A percentile compares a stretch with the other conserved stretches of the same genome.
phyloP scores from a whole-genome alignment of 2,329 filamentous ascomycete genomes.

The Metarhizium rileyi region DNA sequence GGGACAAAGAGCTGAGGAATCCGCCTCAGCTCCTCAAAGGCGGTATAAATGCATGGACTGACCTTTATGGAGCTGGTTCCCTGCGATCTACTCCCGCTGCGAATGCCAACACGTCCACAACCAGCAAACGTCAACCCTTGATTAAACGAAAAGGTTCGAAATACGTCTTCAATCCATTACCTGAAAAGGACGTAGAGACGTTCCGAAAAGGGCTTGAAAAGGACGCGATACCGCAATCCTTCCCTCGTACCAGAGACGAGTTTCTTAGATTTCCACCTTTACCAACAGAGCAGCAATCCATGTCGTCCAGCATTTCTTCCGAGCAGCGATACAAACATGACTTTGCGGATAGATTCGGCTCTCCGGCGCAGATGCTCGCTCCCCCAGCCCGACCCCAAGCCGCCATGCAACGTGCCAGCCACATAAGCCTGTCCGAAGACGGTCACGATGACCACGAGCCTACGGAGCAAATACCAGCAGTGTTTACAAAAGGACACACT shows the following conservation, averaged over 20 bases:
- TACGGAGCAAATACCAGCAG: constrained; percentile 17
- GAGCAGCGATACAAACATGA: constrained; percentile 18
- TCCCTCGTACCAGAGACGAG: constrained; percentile 67
- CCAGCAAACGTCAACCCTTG: constrained; percentile 13
- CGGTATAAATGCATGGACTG: constrained; percentile 77
- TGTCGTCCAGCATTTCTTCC: constrained; percentile 33
- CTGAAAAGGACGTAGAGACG: constrained; percentile 69
- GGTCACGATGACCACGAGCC: constrained; percentile 25
- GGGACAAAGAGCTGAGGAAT: constrained; percentile 61
- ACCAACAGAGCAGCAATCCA: constrained; percentile 49
- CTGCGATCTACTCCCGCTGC: constrained; percentile 35
- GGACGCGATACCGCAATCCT: constrained; percentile 46
- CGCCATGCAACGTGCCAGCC: constrained; percentile 60
- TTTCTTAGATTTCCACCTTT: constrained; percentile 77
- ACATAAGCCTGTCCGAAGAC: constrained; percentile 57
- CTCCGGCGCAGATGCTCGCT: constrained; percentile 39
- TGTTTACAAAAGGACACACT: constrained; percentile 26
- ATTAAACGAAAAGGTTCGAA: constrained; percentile 30
- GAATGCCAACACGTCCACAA: constrained; percentile 6
- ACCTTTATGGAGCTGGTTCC: constrained; percentile 65
- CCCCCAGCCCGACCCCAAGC: constrained; percentile 60
- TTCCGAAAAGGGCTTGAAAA: constrained; percentile 71
- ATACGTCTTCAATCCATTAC: constrained; percentile 55
- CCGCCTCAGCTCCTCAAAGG: constrained; percentile 71
- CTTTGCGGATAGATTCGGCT: constrained; percentile 24